Base-by-base conservation (phyloP, 352 stramenopile species). In the Pythium rhizo-oryzae region DNA sequence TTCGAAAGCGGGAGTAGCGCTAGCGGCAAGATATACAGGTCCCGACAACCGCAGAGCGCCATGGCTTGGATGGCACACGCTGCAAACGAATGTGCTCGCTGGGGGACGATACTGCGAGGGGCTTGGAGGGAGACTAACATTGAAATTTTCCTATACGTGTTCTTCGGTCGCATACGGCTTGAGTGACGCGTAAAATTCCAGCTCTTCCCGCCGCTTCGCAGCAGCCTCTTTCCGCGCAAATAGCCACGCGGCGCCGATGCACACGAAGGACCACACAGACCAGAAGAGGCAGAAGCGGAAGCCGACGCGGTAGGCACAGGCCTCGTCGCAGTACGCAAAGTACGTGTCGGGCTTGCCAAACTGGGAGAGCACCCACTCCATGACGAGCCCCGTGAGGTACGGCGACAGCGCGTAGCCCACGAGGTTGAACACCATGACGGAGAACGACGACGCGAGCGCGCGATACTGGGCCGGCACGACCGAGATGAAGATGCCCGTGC, bases 401-500 rank as follows among this genome's bases (percentile, higher is more conserved):
- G 84, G 85, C 28, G 85, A 92, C 33, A 92, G 78, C 49, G 85
- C 80, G 66, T 93, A 95, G 30, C 87, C 87, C 37, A 92, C 82
- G 13, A 95, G 70, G 62, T 93, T 95, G 69, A 93, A 95, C 30
- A 92, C 61, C 84, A 93, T 95, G 37, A 93, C 84, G 2, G 82
- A 90, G 51, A 95, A 82, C 4, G 85, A 93, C 1, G 87, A 95
- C 37, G 85, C 87, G 1, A 95, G 74, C 25, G 87, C 84, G 16
- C 85, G 84, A 39, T 92, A 83, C 65, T 89, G 82, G 23, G 84
- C 73, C 4, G 87, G 84, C n/a, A 91, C 84, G 18, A 89, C 84
- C 33, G 84, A 93, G 63, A 95, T 93, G 63, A 93, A 93, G 71
- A 95, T 95, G 28, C 85, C 87, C 21, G 87, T 93, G 60, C 85